Conservation (phyloP, 2,329 filamentous ascomycete genomes). For the Rosellinia necatrix region DNA sequence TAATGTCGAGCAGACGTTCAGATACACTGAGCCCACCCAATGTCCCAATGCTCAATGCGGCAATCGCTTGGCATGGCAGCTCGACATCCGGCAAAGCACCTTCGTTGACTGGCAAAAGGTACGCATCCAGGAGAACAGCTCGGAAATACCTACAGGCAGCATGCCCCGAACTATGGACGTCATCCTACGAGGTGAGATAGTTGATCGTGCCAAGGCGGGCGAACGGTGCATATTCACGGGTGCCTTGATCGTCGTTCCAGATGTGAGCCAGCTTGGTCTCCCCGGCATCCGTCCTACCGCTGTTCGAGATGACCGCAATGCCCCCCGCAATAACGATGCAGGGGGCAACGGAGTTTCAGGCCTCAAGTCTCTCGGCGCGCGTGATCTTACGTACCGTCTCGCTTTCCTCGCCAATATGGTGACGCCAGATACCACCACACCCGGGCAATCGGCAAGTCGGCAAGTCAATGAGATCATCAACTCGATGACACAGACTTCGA, state of each 20-base stretch:
- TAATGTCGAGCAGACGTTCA: slow-evolving; percentile 96
- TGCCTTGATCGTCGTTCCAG: slow-evolving; percentile 92
- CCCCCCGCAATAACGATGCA: slow-evolving; percentile 73
- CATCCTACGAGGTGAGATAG: slow-evolving; percentile 94
- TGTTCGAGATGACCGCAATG: slow-evolving; percentile 78
- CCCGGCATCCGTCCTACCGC: slow-evolving; percentile 84
- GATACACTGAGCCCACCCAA: slow-evolving; percentile 95
- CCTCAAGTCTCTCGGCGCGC: slow-evolving; percentile 88
- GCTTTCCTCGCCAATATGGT: slow-evolving; percentile 99
- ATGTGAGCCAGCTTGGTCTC: slow-evolving; percentile 91
- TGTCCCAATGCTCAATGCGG: slow-evolving; percentile 87
- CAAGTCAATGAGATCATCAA: slow-evolving; percentile 84
- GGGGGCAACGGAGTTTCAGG: slow-evolving; percentile 86
- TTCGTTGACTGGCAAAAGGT: slow-evolving; percentile 99
- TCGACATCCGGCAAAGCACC: slow-evolving; percentile 96
- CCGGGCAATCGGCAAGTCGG: slow-evolving; percentile 74
- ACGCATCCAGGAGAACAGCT: slow-evolving; percentile 96
- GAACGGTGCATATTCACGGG: slow-evolving; percentile 99
- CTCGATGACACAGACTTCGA: slow-evolving; percentile 75
- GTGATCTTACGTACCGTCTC: slow-evolving; percentile 91
- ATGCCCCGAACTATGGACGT: slow-evolving; percentile 99
- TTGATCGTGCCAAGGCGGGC: slow-evolving; percentile 94
- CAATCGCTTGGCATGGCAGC: slow-evolving; percentile 89
- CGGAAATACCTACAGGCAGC: slow-evolving; percentile 96
- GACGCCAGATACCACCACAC: slow-evolving; percentile 80